phyloP scores from a whole-genome alignment of 2,329 filamentous ascomycete genomes.

The Alternaria triticina region DNA sequence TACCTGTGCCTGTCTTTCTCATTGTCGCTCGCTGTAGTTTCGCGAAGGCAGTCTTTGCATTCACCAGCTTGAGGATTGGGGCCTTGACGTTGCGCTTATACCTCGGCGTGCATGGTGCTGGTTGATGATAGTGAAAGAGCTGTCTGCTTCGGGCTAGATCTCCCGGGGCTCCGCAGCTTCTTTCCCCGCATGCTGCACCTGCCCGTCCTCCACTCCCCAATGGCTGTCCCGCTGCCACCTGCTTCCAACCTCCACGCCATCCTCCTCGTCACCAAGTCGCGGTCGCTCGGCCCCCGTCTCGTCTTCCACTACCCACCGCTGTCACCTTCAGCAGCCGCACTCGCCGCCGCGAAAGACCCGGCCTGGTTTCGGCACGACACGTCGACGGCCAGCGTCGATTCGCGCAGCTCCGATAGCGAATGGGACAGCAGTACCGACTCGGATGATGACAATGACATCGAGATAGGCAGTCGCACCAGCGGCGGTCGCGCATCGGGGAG shows the following conservation, averaged over 20 bases:
- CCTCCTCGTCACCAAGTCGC: conserved; percentile 49
- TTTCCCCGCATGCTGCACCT: conserved; percentile 8
- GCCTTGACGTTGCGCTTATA: background rate
- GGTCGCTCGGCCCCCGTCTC: conserved; percentile 48
- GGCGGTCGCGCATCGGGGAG: conserved; percentile 40
- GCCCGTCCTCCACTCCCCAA: conserved; percentile 12
- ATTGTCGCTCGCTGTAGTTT: background rate
- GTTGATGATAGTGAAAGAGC: background rate
- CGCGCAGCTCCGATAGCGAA: conserved; percentile 43
- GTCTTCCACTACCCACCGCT: conserved; percentile 52
- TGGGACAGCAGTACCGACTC: conserved; percentile 47
- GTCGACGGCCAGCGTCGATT: conserved; percentile 44
- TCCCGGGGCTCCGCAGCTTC: conserved; percentile 18
- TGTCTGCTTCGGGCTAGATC: conserved; percentile 21
- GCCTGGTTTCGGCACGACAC: conserved; percentile 48
- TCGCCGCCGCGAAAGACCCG: conserved; percentile 41
- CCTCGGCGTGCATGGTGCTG: background rate
- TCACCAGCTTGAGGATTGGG: background rate
- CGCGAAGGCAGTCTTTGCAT: background rate
- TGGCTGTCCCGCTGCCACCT: conserved; percentile 43
- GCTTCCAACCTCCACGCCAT: conserved; percentile 49
- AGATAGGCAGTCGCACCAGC: conserved; percentile 45
- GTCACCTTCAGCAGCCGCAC: conserved; percentile 44
- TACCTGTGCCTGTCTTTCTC: background rate
- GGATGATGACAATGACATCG: conserved; percentile 43